phyloP scores from a whole-genome alignment of 768 basidiomycete species.

The Tricholoma hemisulphureum region DNA sequence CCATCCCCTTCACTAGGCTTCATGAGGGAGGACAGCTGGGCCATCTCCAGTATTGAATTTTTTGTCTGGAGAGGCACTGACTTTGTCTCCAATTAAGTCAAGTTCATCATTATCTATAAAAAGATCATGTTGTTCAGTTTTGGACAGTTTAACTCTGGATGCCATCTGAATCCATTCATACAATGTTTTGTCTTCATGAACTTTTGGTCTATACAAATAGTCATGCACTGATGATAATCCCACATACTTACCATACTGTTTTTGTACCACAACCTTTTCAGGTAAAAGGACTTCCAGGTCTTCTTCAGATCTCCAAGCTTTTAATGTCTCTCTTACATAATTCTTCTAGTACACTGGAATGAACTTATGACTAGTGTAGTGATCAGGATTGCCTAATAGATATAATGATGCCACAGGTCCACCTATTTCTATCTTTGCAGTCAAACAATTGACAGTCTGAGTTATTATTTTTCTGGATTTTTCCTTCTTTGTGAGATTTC shows the following conservation, averaged over 20 bases:
- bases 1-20: too few relatives aligned
- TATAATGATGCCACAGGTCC: constrained; percentile 36
- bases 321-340: background rate
- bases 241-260: background rate
- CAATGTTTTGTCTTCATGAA: background rate
- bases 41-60: too few relatives aligned
- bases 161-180: background rate
- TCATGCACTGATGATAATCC: background rate
- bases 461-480: background rate
- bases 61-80: background rate
- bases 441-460: constrained; percentile 28
- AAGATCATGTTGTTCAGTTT: background rate
- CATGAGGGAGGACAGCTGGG: too few relatives aligned
- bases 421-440: constrained; percentile 35
- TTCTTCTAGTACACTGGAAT: background rate
- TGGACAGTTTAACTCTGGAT: background rate
- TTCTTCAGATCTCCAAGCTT: background rate
- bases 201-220: background rate
- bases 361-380: constrained; percentile 37
- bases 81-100: background rate
- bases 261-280: background rate
- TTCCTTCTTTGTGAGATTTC: background rate
- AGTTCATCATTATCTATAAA: background rate
- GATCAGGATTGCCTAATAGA: constrained; percentile 34
- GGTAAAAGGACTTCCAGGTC: background rate